These are phyloP conservation scores for Globisporangium carolinianum DNA, from an alignment of 352 stramenopile genomes.

Conservation along the genomic window DNA sequence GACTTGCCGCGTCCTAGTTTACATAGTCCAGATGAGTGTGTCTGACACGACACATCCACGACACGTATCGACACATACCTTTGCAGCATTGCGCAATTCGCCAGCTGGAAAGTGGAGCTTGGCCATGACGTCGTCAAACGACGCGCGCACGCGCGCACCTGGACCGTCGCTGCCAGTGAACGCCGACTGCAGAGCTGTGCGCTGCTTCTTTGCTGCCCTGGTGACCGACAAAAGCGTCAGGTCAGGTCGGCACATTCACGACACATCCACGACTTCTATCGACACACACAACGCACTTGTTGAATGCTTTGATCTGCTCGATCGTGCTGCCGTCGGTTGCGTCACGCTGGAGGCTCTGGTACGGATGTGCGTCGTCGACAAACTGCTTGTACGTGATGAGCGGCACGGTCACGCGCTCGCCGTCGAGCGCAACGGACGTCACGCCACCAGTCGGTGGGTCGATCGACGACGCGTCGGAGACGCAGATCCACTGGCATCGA, in stretches of 20 bases:
- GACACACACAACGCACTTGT: conserved; percentile 29
- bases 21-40: too few relatives aligned
- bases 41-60: too few relatives aligned
- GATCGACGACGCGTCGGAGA: conserved; percentile 47
- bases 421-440: conserved; percentile 7
- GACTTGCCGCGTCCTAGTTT: conserved; percentile 20
- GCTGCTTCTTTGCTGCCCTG: conserved; percentile 65
- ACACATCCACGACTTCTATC: background rate
- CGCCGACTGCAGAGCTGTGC: conserved; percentile 64
- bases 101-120: conserved; percentile 63
- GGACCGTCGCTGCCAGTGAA: conserved; percentile 54
- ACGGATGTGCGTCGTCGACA: conserved; percentile 64
- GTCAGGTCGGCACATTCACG: background rate
- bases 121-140: conserved; percentile 69
- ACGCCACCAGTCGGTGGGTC: conserved; percentile 18
- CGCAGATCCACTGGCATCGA: conserved; percentile 40
- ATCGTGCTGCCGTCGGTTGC: conserved; percentile 16
- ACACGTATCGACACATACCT: conserved; percentile 12
- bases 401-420: background rate
- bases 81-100: conserved; percentile 36
- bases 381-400: conserved; percentile 83
- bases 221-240: background rate
- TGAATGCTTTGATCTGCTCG: conserved; percentile 61
- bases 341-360: conserved; percentile 36
- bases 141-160: conserved; percentile 29